phyloP scores from a whole-genome alignment of 2,329 filamentous ascomycete genomes.

The Graphilbum ipis-grandicollis region DNA sequence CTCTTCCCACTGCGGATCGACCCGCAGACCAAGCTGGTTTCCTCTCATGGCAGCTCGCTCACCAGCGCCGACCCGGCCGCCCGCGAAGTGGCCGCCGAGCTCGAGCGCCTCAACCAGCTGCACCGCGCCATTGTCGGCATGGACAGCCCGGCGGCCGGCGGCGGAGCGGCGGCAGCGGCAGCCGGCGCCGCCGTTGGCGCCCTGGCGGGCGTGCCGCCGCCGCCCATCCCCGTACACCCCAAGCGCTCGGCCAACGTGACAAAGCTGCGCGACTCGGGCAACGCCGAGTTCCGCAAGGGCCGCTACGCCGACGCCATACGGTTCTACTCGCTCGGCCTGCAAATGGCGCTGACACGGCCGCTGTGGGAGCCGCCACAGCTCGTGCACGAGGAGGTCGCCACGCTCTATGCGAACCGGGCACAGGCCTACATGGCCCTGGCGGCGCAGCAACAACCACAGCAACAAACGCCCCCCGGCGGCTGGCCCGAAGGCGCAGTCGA shows the following conservation, averaged over 20 bases:
- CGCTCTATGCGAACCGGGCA: conserved; percentile 70
- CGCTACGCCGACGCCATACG: conserved; percentile 59
- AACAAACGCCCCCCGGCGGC: conserved; percentile 29
- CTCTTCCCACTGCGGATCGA: conserved; percentile 70
- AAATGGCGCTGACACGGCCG: conserved; percentile 73
- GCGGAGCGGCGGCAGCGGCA: neutral
- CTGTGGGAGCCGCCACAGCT: conserved; percentile 76
- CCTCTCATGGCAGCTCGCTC: conserved; percentile 18
- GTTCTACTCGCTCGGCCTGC: conserved; percentile 70
- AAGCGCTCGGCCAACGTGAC: conserved; percentile 76
- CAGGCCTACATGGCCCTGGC: conserved; percentile 63
- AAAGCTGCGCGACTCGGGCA: conserved; percentile 82
- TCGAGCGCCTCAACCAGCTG: conserved; percentile 59
- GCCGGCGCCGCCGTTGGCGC: neutral
- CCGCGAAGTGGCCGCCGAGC: conserved; percentile 42
- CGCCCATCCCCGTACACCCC: conserved; percentile 80
- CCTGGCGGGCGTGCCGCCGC: conserved; percentile 49
- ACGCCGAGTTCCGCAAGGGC: conserved; percentile 64
- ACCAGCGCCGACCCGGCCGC: conserved; percentile 11
- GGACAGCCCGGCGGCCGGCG: no score
- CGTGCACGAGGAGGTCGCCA: conserved; percentile 68
- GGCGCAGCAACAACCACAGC: no score
- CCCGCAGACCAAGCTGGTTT: conserved; percentile 62
- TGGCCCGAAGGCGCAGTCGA: conserved; percentile 84
- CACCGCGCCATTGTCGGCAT: conserved; percentile 57